Evolutionary conservation across 2,329 filamentous ascomycete species (phyloP), one percentile per base, ranked within the genome.

Genomic region (Hypoxylon sp.): DNA sequence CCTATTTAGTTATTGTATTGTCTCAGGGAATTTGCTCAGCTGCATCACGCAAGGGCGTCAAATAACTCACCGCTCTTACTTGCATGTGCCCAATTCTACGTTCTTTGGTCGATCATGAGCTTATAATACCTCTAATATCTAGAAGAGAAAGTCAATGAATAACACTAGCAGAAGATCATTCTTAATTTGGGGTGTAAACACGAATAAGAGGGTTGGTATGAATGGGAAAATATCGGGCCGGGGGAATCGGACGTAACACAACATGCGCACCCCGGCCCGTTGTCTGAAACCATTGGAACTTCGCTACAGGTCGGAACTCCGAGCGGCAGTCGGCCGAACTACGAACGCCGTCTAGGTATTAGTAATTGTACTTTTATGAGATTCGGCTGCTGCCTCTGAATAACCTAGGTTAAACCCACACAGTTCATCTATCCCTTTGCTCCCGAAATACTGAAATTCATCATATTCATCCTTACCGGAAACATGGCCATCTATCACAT

Each of bases 401-500:
- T 53, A 44, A 42, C 6, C 13, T 29, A n/a, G n/a, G n/a, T n/a
- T n/a, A 5, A 42, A 37, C 19, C 24, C 44, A n/a, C 21, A 29
- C 44, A 24, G 15, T 55, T 55, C 24, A 17, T 17, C 13, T 29
- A 8, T 39, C 19, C 13, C 10, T 32, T 17, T 29, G 11, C 19
- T 35, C n/a, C 29, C 32, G 21, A 13, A 13, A n/a, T 50, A 32
- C 6, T 15, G n/a, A 6, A 31, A 2, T 6, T 13, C 2, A 15
- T 31, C 13, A 24, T 32, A 37, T 15, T 44, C 17, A 46, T 50
- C 10, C 27, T 53, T 42, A 13, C 6, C 39, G 21, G 42, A 55
- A 52, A n/a, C 47, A 70, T 70, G 68, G 57, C 68, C 46, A n/a
- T 70, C 29, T 68, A 68, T 54, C 68, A 70, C 55, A 60, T 70